Conservation (phyloP, 2,329 filamentous ascomycete species). For the Acephala macrosclerotiorum region DNA sequence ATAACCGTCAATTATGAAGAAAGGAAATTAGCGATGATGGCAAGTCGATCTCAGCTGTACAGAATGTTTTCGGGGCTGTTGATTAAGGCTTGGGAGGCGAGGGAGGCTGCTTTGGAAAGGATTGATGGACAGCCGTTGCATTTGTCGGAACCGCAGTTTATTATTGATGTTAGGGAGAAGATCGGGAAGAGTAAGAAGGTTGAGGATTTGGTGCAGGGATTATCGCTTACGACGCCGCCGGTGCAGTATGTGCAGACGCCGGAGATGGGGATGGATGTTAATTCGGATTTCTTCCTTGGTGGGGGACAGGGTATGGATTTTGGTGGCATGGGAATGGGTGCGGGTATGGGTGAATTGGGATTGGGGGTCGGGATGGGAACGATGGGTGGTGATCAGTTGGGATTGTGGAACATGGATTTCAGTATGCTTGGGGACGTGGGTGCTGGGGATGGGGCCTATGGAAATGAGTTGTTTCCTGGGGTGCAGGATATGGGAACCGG, state of each 20-base stretch:
- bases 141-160: not conserved
- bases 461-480: constrained; percentile 3
- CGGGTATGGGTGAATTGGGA: not conserved
- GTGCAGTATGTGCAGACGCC: not conserved
- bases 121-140: not conserved
- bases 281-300: not conserved
- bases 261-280: constrained; percentile 8
- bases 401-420: constrained; percentile 8
- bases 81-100: not conserved
- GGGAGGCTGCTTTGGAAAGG: not conserved
- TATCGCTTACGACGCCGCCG: not conserved
- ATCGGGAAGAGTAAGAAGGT: not conserved
- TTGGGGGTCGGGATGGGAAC: not conserved
- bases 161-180: not conserved
- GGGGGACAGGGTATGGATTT: not conserved
- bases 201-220: not conserved
- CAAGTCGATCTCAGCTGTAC: not conserved
- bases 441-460: not conserved
- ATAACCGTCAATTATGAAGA: not conserved
- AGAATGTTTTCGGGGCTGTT: not conserved
- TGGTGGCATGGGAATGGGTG: not conserved
- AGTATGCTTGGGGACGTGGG: not conserved
- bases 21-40: not conserved
- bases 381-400: not conserved
- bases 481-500: constrained; percentile 6